Conservation (phyloP, 2,329 filamentous ascomycete species). For the Penicillium sp. region DNA sequence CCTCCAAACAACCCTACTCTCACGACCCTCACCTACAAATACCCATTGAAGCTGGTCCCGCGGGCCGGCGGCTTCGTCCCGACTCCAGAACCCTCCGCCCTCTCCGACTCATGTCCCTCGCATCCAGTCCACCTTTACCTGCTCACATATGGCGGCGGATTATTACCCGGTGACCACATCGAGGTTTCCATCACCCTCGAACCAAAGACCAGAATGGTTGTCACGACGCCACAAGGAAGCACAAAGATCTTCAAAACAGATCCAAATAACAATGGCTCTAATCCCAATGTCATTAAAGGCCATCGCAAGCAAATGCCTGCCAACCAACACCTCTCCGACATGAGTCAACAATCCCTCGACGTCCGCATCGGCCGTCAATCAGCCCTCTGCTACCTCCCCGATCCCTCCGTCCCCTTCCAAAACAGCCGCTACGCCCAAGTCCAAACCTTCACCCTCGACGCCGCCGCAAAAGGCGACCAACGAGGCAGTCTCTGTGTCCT, state of each 20-base stretch:
- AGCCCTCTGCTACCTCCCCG: conserved; percentile 70
- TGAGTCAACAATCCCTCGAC: conserved; percentile 53
- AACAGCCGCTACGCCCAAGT: conserved; percentile 80
- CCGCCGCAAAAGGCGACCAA: conserved; percentile 37
- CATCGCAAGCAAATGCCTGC: conserved; percentile 37
- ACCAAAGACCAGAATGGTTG: conserved; percentile 64
- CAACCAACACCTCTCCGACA: conserved; percentile 38
- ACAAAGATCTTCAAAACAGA: conserved; percentile 93
- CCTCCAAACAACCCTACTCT: conserved; percentile 73
- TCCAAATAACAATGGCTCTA: conserved; percentile 18
- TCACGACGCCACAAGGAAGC: conserved; percentile 68
- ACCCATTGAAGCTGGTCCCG: conserved; percentile 90
- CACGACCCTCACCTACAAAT: conserved; percentile 79
- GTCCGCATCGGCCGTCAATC: conserved; percentile 52
- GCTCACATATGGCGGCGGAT: conserved; percentile 89
- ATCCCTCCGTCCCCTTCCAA: conserved; percentile 90
- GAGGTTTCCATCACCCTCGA: conserved; percentile 70
- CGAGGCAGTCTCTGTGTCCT: conserved; percentile 71
- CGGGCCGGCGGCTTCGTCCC: conserved; percentile 67
- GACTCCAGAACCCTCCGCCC: conserved; percentile 38
- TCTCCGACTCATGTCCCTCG: conserved; percentile 33
- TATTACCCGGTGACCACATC: conserved; percentile 85
- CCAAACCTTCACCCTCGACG: conserved; percentile 71
- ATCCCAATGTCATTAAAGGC: conserved; percentile 28
- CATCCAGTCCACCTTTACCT: conserved; percentile 79